These are phyloP conservation scores for Cicer chorassanicum DNA, from an alignment of 306 rosid genomes.

Conservation along the genomic window DNA sequence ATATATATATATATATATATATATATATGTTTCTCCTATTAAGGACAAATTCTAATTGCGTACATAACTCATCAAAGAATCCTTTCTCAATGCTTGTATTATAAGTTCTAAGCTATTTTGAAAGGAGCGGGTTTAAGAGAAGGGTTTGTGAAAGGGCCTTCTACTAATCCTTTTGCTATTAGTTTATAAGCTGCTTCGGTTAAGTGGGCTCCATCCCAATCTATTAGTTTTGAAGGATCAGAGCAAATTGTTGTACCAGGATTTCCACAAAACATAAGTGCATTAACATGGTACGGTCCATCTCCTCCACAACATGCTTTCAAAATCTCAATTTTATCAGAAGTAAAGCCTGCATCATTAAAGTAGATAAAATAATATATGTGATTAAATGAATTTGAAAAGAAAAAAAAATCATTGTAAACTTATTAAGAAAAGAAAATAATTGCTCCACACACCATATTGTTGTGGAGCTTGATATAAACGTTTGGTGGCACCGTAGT, in stretches of 20 bases:
- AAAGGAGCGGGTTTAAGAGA: not conserved
- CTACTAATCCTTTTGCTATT: not conserved
- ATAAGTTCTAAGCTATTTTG: not conserved
- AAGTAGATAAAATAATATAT: not conserved
- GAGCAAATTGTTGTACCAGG: not conserved
- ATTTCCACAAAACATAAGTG: not conserved
- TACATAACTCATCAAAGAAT: not conserved
- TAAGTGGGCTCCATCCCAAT: not conserved
- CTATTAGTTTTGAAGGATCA: not conserved
- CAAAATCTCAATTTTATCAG: not conserved
- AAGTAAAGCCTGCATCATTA: not conserved
- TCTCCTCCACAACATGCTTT: conserved; percentile 1
- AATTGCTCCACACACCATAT: conserved; percentile 38
- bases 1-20: not conserved
- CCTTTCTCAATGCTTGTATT: not conserved
- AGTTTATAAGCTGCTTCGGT: not conserved
- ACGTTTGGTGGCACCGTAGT: conserved; percentile 46
- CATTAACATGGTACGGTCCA: not conserved
- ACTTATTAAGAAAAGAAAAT: not conserved
- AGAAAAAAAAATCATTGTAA: not conserved
- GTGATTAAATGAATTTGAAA: not conserved
- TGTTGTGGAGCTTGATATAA: conserved; percentile 49
- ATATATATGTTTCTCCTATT: not conserved
- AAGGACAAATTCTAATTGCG: not conserved
- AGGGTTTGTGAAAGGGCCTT: not conserved